A percentile compares a stretch with the other conserved stretches of the same genome.
Evolutionary conservation across 768 basidiomycete species (phyloP).

Genomic region (Mycena olivaceomarginata): DNA sequence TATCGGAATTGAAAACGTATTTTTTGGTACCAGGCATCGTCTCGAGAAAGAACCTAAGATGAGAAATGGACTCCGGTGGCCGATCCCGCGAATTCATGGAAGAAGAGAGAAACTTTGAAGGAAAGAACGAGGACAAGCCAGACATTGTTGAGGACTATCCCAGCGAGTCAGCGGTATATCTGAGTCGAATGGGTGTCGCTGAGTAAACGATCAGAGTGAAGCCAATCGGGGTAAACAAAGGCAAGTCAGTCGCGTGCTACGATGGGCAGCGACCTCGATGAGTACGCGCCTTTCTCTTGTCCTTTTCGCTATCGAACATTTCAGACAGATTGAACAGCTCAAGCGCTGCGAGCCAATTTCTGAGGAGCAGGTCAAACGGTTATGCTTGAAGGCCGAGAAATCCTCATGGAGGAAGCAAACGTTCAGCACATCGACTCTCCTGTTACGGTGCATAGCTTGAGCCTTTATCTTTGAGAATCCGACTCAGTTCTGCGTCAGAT

Average conservation of each 20-base stretch:
- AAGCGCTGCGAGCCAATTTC: conserved; percentile 96
- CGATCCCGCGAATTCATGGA: conserved; percentile 70
- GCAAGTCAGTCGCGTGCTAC: not conserved
- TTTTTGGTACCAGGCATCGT: conserved; percentile 89
- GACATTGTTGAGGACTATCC: conserved; percentile 27
- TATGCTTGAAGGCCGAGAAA: conserved; percentile 98
- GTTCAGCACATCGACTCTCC: conserved; percentile 97
- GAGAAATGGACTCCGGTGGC: conserved; percentile 78
- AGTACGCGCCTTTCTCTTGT: conserved; percentile 36
- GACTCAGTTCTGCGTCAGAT: conserved; percentile 67
- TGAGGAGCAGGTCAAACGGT: conserved; percentile 95
- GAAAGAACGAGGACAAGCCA: conserved; percentile 57
- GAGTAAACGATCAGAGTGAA: not conserved
- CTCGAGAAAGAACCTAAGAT: conserved; percentile 85
- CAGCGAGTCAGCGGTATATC: not conserved
- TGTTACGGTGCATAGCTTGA: conserved; percentile 82
- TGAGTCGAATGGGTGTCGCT: not conserved
- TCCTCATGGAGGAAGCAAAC: conserved; percentile 98
- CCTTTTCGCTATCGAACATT: conserved; percentile 14
- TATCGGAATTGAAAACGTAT: conserved; percentile 83
- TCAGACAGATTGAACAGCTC: conserved; percentile 96
- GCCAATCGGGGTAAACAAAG: too few relatives aligned
- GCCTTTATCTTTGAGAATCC: conserved; percentile 46
- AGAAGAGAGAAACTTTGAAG: conserved; percentile 70
- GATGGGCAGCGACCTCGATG: conserved; percentile 42